Evolutionary conservation across 768 basidiomycete genomes (phyloP).

Genomic region (Infundibulicybe gibba): DNA sequence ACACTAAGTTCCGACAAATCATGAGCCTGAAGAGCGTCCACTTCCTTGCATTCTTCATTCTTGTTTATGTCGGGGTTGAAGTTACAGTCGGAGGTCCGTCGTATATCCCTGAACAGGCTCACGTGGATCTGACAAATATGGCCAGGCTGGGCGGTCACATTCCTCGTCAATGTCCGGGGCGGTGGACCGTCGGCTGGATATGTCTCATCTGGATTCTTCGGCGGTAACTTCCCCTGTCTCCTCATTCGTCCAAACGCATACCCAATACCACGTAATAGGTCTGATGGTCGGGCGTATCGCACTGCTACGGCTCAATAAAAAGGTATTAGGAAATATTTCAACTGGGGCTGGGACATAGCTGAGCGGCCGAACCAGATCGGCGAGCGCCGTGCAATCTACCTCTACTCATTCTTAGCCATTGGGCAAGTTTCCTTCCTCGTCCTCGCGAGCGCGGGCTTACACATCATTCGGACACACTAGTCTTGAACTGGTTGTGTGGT

Average conservation of each 20-base stretch:
- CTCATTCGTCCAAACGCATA: neutral
- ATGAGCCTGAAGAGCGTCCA: conserved; percentile 52
- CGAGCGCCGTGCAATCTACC: conserved; percentile 47
- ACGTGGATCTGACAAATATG: neutral
- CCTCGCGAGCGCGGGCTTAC: neutral
- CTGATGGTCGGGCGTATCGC: conserved; percentile 53
- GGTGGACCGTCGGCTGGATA: conserved; percentile 32
- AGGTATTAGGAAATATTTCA: conserved; percentile 21
- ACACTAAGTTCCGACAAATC: conserved; percentile 46
- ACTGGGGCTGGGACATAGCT: neutral
- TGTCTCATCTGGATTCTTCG: conserved; percentile 22
- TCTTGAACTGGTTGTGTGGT: conserved; percentile 67
- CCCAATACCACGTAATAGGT: conserved; percentile 27
- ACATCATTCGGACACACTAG: conserved; percentile 23
- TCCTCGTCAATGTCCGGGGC: conserved; percentile 30
- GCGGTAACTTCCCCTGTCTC: conserved; percentile 5
- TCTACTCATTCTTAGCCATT: conserved; percentile 50
- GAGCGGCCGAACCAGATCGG: conserved; percentile 46
- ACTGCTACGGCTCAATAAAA: conserved; percentile 53
- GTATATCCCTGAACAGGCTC: neutral
- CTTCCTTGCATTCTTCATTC: conserved; percentile 56
- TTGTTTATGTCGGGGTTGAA: conserved; percentile 70
- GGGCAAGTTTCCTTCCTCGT: conserved; percentile 26
- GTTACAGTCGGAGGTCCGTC: conserved; percentile 48
- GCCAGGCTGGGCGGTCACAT: conserved; percentile 72